phyloP scores from a whole-genome alignment of 2,329 filamentous ascomycete species.

The Paraphoma chrysanthemicola region DNA sequence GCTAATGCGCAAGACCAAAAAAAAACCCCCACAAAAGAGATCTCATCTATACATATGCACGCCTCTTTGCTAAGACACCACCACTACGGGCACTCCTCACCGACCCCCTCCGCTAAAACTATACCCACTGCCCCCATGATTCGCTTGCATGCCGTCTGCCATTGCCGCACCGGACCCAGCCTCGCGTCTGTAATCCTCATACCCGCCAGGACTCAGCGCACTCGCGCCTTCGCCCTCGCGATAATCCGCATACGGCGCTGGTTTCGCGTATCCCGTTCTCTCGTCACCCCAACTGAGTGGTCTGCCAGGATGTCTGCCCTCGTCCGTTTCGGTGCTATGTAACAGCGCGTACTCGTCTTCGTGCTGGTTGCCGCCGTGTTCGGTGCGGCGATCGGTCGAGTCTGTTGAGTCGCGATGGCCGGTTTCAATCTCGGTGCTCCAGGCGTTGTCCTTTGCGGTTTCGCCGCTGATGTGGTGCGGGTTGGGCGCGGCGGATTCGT shows the following conservation, averaged over 20 bases:
- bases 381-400: constrained; percentile 44
- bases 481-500: constrained; percentile 50
- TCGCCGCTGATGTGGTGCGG: constrained; percentile 50
- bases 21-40: background rate
- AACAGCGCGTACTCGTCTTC: constrained; percentile 61
- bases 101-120: constrained; percentile 17
- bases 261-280: constrained; percentile 23
- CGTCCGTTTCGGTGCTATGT: constrained; percentile 50
- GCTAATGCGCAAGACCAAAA: constrained; percentile 8
- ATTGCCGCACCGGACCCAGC: constrained; percentile 10
- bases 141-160: constrained; percentile 10
- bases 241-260: constrained; percentile 47
- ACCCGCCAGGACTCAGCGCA: constrained; percentile 45
- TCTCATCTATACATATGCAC: background rate
- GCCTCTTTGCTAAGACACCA: background rate
- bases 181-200: constrained; percentile 43
- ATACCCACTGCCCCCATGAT: constrained; percentile 29
- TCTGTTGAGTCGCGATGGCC: constrained; percentile 51
- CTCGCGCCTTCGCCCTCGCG: constrained; percentile 38
- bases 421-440: constrained; percentile 53
- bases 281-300: constrained; percentile 50
- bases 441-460: constrained; percentile 48
- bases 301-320: constrained; percentile 48
- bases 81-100: background rate
- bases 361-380: constrained; percentile 53